These are phyloP conservation scores for Ceratobasidium sp. DNA, from an alignment of 1,284 basidiomycete genomes.

Conservation along the genomic window DNA sequence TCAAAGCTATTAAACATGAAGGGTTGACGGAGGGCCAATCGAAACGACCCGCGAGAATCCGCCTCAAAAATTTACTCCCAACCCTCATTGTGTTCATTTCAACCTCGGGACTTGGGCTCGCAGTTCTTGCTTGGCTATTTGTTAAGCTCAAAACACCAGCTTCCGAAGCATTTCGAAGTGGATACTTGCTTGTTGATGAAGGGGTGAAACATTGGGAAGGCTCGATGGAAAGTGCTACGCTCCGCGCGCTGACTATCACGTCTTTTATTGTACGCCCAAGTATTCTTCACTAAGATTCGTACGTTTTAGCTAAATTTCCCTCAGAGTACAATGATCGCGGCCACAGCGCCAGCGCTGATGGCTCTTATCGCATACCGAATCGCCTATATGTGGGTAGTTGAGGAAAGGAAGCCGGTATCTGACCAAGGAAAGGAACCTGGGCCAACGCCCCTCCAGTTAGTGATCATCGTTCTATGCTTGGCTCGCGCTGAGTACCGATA, in stretches of 20 bases:
- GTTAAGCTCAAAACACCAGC: not conserved
- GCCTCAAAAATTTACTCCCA: not conserved
- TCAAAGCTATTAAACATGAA: no score
- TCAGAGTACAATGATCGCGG: not conserved
- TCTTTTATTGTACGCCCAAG: not conserved
- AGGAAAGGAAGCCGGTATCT: no score
- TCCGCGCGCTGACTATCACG: not conserved
- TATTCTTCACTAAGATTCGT: not conserved
- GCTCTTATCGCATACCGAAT: not conserved
- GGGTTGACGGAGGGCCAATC: no score
- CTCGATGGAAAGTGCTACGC: no score
- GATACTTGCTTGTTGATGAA: not conserved
- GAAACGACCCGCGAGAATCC: no score
- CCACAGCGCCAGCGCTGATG: not conserved
- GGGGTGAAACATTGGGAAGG: not conserved
- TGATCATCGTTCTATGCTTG: no score
- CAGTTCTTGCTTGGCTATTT: no score
- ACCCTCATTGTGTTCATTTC: not conserved
- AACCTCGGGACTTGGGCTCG: not conserved
- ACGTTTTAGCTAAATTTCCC: not conserved
- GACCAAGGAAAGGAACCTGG: no score
- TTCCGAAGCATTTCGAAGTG: not conserved
- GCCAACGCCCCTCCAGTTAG: no score
- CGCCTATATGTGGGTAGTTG: slow-evolving; percentile 7
- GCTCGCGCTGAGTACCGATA: no score